These are phyloP conservation scores for Pyronema omphalodes DNA, from an alignment of 495 filamentous ascomycete genomes.

Conservation along the genomic window DNA sequence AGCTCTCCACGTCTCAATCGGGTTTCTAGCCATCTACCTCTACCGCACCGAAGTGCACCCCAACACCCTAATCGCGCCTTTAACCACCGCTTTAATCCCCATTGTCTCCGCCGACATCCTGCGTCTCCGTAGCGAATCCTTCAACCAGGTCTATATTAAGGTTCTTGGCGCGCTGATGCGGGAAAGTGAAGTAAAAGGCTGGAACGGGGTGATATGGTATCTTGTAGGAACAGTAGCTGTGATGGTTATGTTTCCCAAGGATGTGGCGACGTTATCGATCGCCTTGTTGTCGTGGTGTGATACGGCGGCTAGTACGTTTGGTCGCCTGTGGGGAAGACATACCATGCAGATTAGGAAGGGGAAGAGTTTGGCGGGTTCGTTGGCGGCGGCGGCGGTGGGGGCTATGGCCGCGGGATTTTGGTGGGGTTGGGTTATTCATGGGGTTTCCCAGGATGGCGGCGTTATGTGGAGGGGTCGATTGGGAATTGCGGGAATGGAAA, in stretches of 20 bases:
- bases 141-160: conserved; percentile 78
- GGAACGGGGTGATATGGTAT: conserved; percentile 95
- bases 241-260: conserved; percentile 77
- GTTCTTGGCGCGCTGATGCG: conserved; percentile 82
- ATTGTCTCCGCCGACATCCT: conserved; percentile 67
- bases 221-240: conserved; percentile 75
- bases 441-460: conserved; percentile 28
- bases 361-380: conserved; percentile 78
- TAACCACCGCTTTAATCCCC: conserved; percentile 70
- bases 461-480: conserved; percentile 26
- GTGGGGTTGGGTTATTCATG: conserved; percentile 43
- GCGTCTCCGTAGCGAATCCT: conserved; percentile 55
- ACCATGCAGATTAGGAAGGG: conserved; percentile 68
- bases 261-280: conserved; percentile 76
- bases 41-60: conserved; percentile 63
- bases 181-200: conserved; percentile 78
- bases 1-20: conserved; percentile 76
- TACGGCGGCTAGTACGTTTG: conserved; percentile 86
- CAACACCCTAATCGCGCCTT: conserved; percentile 55
- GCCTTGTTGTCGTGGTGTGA: conserved; percentile 94
- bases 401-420: conserved; percentile 64
- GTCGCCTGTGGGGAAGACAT: conserved; percentile 68
- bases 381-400: conserved; percentile 67
- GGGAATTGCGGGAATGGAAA: conserved; percentile 24
- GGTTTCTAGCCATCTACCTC: conserved; percentile 70